Conservation (phyloP, 495 filamentous ascomycete species). For the Podospora tetraspora region DNA sequence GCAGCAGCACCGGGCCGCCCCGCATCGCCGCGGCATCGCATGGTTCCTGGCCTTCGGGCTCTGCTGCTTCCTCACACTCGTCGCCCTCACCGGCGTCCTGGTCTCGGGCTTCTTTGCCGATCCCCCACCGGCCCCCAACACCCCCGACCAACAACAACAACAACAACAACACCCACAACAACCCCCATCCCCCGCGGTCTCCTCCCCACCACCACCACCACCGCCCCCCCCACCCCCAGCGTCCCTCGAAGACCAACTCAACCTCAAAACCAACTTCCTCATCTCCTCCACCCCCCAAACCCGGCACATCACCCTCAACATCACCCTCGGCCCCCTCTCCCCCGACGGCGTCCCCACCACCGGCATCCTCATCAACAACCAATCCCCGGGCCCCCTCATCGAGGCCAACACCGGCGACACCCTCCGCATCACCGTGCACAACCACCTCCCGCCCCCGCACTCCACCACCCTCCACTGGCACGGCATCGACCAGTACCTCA, state of each 20-base stretch:
- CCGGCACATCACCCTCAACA: slow-evolving; percentile 4
- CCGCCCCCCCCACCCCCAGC: neutral
- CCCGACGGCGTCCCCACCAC: slow-evolving; percentile 1
- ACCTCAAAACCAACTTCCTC: slow-evolving; percentile 28
- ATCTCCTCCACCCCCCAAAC: neutral
- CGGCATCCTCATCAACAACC: slow-evolving; percentile 18
- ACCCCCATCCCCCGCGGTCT: no score
- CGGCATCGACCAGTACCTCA: slow-evolving; percentile 29
- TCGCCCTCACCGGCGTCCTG: neutral
- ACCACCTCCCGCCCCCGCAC: slow-evolving; percentile 23
- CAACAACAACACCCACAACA: no score
- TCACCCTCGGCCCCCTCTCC: neutral
- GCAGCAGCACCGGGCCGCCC: neutral
- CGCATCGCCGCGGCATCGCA: neutral
- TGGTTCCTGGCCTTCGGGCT: neutral
- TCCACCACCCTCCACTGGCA: slow-evolving; percentile 39
- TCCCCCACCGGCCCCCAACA: neutral
- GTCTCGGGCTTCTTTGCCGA: neutral
- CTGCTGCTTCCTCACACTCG: neutral
- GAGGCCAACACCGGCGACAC: slow-evolving; percentile 43
- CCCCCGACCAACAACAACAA: neutral
- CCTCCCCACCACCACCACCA: neutral
- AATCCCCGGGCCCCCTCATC: slow-evolving; percentile 47
- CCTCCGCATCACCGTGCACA: slow-evolving; percentile 48
- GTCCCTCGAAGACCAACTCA: neutral